A percentile compares a stretch with the other conserved stretches of the same genome.
phyloP scores from a whole-genome alignment of 2,329 filamentous ascomycete genomes.

The Neofusicoccum laricinum region DNA sequence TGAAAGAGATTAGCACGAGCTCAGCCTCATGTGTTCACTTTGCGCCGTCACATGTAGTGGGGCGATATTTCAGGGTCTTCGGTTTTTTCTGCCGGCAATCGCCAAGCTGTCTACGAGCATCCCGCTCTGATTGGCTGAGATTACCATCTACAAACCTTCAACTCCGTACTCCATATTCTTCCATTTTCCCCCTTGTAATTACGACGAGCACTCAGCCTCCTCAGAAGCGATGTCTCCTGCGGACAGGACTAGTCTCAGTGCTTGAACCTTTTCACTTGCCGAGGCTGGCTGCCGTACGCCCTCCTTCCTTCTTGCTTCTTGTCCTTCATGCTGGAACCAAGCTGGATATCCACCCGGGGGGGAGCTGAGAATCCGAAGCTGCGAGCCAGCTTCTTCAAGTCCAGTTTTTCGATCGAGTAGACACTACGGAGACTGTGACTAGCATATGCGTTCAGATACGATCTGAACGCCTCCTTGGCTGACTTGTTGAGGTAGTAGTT shows the following conservation, averaged over 20 bases:
- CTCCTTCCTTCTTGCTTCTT: conserved; percentile 63
- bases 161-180: neutral
- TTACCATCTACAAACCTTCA: neutral
- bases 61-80: neutral
- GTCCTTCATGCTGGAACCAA: conserved; percentile 75
- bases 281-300: conserved; percentile 76
- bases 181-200: neutral
- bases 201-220: neutral
- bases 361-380: conserved; percentile 76
- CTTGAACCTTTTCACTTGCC: conserved; percentile 52
- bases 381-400: conserved; percentile 80
- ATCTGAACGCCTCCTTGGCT: conserved; percentile 40
- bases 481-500: conserved; percentile 94
- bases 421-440: conserved; percentile 79
- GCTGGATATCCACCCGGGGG: conserved; percentile 73
- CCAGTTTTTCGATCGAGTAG: conserved; percentile 79
- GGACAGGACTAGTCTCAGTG: neutral
- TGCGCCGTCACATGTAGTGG: neutral
- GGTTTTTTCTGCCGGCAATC: neutral
- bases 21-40: neutral
- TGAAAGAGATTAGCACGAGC: neutral
- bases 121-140: neutral
- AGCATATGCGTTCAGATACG: conserved; percentile 93
- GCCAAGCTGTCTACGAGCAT: neutral
- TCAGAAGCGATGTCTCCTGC: neutral